phyloP scores from a whole-genome alignment of 176 grass and related monocot species.

The Aegilops tauschii region DNA sequence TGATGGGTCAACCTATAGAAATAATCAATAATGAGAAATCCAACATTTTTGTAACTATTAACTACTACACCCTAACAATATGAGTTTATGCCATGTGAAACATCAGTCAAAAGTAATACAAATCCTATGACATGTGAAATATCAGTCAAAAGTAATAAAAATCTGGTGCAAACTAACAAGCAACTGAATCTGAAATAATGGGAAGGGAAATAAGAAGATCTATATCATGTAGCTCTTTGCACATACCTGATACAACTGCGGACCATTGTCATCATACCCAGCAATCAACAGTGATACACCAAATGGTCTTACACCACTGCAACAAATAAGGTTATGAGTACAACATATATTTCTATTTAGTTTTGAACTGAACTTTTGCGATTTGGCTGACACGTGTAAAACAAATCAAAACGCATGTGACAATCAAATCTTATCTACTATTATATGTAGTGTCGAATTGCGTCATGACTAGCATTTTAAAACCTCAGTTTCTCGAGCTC shows the following conservation, averaged over 20 bases:
- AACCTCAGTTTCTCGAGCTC: not conserved
- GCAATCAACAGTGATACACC: slow-evolving; percentile 89
- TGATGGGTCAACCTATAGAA: slow-evolving; percentile 84
- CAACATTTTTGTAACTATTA: not conserved
- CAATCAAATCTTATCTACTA: not conserved
- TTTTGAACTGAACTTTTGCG: not conserved
- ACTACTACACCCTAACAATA: not conserved
- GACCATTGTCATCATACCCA: slow-evolving; percentile 96
- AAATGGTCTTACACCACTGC: slow-evolving; percentile 96
- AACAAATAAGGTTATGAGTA: slow-evolving; percentile 28
- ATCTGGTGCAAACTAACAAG: not conserved
- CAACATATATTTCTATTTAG: not conserved
- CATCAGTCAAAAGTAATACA: slow-evolving; percentile 11
- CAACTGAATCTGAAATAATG: not conserved
- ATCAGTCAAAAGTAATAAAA: slow-evolving; percentile 2
- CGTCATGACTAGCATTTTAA: not conserved
- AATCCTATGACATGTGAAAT: not conserved
- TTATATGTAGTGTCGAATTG: not conserved
- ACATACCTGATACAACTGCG: slow-evolving; percentile 88
- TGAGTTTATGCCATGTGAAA: not conserved
- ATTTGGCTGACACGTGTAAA: not conserved
- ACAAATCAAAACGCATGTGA: not conserved
- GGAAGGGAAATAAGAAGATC: not conserved
- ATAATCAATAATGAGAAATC: not conserved
- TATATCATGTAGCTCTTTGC: not conserved